Base-by-base conservation (phyloP, 192 early-diverging fungal species). In the Linnemannia exigua region DNA sequence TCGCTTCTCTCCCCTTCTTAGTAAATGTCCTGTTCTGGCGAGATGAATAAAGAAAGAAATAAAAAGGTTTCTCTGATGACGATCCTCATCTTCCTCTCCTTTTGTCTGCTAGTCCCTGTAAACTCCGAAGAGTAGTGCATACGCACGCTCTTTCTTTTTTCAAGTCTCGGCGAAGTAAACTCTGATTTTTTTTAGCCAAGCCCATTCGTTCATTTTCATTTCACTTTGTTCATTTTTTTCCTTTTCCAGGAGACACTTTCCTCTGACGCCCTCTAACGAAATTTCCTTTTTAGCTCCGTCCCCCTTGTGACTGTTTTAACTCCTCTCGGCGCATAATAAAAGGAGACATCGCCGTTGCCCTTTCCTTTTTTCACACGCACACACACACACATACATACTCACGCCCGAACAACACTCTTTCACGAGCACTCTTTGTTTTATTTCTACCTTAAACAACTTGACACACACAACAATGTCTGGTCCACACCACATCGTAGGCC, bases 401-500 rank as follows among this genome's bases (percentile, higher is more conserved):
- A 54, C 44, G 4, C 25, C 8, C 52, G 12, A n/a, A 44, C 28
- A 28, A n/a, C 20, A n/a, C 58, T 14, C 58, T 63, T 63, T 63
- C n/a, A n/a, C n/a, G n/a, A n/a, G n/a, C n/a, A n/a, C 15, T 15
- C 25, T 28, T 31, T 15, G 20, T 37, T 17, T 9, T 69, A 12
- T 70, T 41, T 70, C 20, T 9, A 1, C n/a, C 37, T 25, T 70
- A 41, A 5, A n/a, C 37, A 37, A 8, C 35, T 37, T 14, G 3
- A 70, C 19, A n/a, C 31, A 37, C 47, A 54, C 19, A 58, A 35
- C 50, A 22, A 75, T 75, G 74, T 44, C 74, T 16, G 37, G 38
- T 28, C 35, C 41, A 17, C 67, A 48, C 3, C 76, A 70, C 22
- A 22, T 51, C n/a, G 44, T 82, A 33, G 81, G 81, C 36, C 58